phyloP scores from a whole-genome alignment of 2,329 filamentous ascomycete species.

The Tolypocladium guangdongense region DNA sequence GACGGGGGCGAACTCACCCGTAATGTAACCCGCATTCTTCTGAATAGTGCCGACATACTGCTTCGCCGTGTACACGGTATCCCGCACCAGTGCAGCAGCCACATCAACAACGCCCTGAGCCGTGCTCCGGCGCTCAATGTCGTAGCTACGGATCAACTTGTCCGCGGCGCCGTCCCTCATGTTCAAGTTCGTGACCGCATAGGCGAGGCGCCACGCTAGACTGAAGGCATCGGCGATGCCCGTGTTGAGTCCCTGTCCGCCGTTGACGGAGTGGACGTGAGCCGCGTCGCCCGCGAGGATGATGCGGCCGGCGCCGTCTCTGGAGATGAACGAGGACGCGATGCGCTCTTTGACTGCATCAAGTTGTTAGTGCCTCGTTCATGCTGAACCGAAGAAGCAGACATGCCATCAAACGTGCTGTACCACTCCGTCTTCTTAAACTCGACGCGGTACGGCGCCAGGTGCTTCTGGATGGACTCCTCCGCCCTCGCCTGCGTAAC shows the following conservation, averaged over 20 bases:
- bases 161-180: slow-evolving; percentile 10
- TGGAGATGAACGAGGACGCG: slow-evolving; percentile 26
- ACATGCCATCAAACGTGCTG: slow-evolving; percentile 34
- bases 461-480: slow-evolving; percentile 30
- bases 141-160: slow-evolving; percentile 29
- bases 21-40: slow-evolving; percentile 36
- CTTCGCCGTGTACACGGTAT: slow-evolving; percentile 30
- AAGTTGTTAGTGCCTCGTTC: neutral
- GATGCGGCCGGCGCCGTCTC: slow-evolving; percentile 29
- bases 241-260: slow-evolving; percentile 48
- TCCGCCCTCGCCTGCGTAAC: slow-evolving; percentile 28
- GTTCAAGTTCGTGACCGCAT: slow-evolving; percentile 12
- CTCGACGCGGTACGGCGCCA: slow-evolving; percentile 30
- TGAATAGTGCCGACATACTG: slow-evolving; percentile 36
- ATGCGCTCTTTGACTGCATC: slow-evolving; percentile 28
- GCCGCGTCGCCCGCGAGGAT: slow-evolving; percentile 46
- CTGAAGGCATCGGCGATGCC: slow-evolving; percentile 46
- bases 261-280: slow-evolving; percentile 44
- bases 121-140: slow-evolving; percentile 30
- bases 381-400: slow-evolving; percentile 7
- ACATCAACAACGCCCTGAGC: slow-evolving; percentile 35
- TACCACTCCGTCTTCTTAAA: slow-evolving; percentile 37
- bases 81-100: slow-evolving; percentile 32
- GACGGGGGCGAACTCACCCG: slow-evolving; percentile 17
- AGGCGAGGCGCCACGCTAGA: slow-evolving; percentile 39